phyloP scores from a whole-genome alignment of 2,329 filamentous ascomycete genomes.

The Grosmannia clavigera region DNA sequence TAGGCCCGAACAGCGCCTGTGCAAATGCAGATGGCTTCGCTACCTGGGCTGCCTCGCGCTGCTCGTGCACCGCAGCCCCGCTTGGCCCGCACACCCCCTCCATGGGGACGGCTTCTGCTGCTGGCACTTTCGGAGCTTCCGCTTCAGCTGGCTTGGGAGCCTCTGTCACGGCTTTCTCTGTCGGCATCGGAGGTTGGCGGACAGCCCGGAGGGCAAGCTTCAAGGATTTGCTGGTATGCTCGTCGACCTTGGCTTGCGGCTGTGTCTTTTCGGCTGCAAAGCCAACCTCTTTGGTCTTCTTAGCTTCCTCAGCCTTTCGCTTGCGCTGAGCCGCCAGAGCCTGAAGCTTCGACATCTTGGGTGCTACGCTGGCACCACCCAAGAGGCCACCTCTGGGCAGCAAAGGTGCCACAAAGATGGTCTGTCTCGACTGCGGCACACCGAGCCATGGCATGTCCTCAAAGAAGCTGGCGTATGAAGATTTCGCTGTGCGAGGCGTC shows the following conservation, averaged over 20 bases:
- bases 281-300: constrained; percentile 16
- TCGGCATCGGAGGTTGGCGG: neutral
- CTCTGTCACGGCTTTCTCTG: neutral
- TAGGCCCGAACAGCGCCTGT: constrained; percentile 35
- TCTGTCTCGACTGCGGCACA: constrained; percentile 51
- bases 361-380: constrained; percentile 55
- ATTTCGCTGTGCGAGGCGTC: constrained; percentile 6
- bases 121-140: neutral
- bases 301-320: constrained; percentile 62
- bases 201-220: constrained; percentile 8
- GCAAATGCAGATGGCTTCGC: constrained; percentile 44
- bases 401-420: constrained; percentile 47
- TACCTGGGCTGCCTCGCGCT: constrained; percentile 6
- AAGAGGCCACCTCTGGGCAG: constrained; percentile 55
- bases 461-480: constrained; percentile 52
- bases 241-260: constrained; percentile 10
- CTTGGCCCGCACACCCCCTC: neutral
- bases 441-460: constrained; percentile 75
- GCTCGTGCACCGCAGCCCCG: neutral
- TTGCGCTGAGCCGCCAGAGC: constrained; percentile 77
- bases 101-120: neutral
- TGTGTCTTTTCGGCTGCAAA: neutral
- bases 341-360: constrained; percentile 81
- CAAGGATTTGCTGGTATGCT: constrained; percentile 15
- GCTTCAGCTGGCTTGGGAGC: neutral